A percentile compares a stretch with the other conserved stretches of the same genome.
These are phyloP conservation scores for Poronia punctata DNA, from an alignment of 495 filamentous ascomycete species.

Conservation along the genomic window DNA sequence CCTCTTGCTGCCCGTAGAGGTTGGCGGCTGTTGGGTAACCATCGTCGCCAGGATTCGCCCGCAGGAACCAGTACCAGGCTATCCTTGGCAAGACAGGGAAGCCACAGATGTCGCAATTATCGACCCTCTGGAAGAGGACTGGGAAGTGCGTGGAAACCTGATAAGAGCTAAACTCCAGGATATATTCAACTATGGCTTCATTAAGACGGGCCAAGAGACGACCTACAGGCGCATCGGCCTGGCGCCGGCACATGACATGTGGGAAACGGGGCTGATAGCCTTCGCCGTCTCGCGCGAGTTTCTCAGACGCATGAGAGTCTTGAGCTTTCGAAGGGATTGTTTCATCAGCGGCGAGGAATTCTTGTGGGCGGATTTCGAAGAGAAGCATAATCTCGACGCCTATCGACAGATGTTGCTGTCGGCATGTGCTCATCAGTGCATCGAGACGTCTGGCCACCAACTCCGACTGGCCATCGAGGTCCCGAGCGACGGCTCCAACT, in stretches of 20 bases:
- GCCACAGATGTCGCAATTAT: constrained; percentile 15
- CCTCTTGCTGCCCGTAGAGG: constrained; percentile 10
- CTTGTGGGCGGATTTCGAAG: constrained; percentile 16
- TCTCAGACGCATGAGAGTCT: constrained; percentile 15
- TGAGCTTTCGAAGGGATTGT: constrained; percentile 2
- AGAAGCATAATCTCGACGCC: constrained; percentile 14
- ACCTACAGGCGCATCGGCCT: neutral
- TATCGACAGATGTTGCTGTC: constrained; percentile 18
- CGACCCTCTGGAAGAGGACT: constrained; percentile 6
- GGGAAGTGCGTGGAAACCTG: constrained; percentile 1
- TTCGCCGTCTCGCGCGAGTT: constrained; percentile 21
- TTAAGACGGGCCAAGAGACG: neutral
- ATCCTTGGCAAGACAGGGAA: no score
- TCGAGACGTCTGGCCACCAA: constrained; percentile 16
- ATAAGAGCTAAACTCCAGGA: constrained; percentile 1
- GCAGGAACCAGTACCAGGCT: no score
- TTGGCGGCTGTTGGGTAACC: constrained; percentile 12
- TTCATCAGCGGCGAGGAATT: neutral
- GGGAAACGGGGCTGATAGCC: constrained; percentile 16
- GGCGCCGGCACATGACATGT: neutral
- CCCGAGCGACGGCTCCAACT: constrained; percentile 13
- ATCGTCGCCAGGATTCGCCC: constrained; percentile 8
- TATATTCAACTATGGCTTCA: constrained; percentile 17
- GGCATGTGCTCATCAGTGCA: constrained; percentile 18
- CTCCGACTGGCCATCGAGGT: constrained; percentile 23